Base-by-base conservation (phyloP, 1,284 basidiomycete genomes). In the Ceratobasidium sp. region DNA sequence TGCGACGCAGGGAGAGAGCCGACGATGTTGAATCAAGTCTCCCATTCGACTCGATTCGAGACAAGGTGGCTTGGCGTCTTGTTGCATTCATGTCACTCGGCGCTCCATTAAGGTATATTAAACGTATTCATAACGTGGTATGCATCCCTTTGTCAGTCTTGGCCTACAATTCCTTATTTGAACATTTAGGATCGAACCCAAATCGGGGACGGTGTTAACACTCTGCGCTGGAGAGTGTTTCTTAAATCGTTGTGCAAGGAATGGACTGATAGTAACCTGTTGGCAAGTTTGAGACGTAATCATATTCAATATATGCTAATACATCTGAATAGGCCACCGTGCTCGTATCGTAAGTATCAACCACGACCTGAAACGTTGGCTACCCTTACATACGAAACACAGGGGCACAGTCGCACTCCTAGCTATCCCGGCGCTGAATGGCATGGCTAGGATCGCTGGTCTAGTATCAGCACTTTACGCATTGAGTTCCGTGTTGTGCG, bases 81-180 rank as follows among this genome's bases (percentile, higher is more conserved):
- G 7, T 66, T 35, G 47, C 64, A 20, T 17, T 17, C 3, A 11
- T 35, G 15, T 2, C 20, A 13, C 20, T 66, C 53, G 47, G 28
- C 15, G 13, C 47, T 0, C 64, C 64, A 4, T 10, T 33, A 1
- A 35, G 64, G 28, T 66, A 66, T 23, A 7, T 66, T 11, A 66
- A 53, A 20, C 64, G 64, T 20, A 66, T 66, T 28, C 42, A 53
- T n/a, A 66, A 66, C 20, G 64, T 66, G 45, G 64, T 66, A 23
- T n/a, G 64, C 35, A 28, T 17, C 31, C 8, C 45, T 26, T 45
- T 26, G 26, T 17, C n/a, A 2, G 45, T 23, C 15, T 26, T 23
- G 35, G 7, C 2, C 39, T 64, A 42, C 61, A 42, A 23, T n/a
- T n/a, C n/a, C n/a, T 2, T 23, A 15, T 42, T 42, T n/a, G 10